Conservation (phyloP, 805 yeast genomes). For the Pichia insulana region DNA sequence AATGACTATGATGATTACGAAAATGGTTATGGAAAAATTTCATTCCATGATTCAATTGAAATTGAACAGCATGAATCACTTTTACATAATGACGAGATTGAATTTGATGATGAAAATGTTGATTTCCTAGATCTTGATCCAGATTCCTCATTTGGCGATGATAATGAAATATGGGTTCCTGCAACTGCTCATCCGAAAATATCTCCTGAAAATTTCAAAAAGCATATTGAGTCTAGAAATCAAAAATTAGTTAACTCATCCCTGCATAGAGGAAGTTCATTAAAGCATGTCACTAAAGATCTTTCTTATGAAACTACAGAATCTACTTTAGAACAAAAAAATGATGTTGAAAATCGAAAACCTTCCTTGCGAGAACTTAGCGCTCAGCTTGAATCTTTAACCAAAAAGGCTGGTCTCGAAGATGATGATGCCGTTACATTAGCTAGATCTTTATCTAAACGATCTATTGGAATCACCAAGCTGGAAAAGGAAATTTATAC, state of each 20-base stretch:
- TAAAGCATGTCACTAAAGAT: not conserved
- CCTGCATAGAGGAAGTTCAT: conserved; percentile 16
- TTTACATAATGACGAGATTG: too few species aligned
- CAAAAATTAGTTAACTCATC: conserved; percentile 17
- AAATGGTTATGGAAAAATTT: conserved; percentile 16
- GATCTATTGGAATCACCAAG: conserved; percentile 52
- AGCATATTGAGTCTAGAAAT: conserved; percentile 44
- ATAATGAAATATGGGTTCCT: conserved; percentile 77
- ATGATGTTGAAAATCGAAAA: conserved; percentile 17
- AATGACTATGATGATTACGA: conserved; percentile 1
- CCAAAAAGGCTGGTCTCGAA: conserved; percentile 69
- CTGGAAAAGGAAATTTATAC: conserved; percentile 36
- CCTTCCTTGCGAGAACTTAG: conserved; percentile 69
- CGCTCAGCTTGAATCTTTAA: conserved; percentile 62
- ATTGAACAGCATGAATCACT: too few species aligned
- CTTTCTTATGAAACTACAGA: not conserved
- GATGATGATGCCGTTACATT: conserved; percentile 75
- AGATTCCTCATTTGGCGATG: conserved; percentile 7
- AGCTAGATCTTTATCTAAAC: conserved; percentile 70
- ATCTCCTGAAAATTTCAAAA: conserved; percentile 80
- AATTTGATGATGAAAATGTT: conserved; percentile 9
- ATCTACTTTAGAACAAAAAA: conserved; percentile 3
- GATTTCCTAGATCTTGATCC: conserved; percentile 13
- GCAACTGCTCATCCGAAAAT: conserved; percentile 89
- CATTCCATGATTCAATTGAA: conserved; percentile 10